These are phyloP conservation scores for Crassisporium funariophilum DNA, from an alignment of 768 basidiomycete genomes.

Conservation along the genomic window DNA sequence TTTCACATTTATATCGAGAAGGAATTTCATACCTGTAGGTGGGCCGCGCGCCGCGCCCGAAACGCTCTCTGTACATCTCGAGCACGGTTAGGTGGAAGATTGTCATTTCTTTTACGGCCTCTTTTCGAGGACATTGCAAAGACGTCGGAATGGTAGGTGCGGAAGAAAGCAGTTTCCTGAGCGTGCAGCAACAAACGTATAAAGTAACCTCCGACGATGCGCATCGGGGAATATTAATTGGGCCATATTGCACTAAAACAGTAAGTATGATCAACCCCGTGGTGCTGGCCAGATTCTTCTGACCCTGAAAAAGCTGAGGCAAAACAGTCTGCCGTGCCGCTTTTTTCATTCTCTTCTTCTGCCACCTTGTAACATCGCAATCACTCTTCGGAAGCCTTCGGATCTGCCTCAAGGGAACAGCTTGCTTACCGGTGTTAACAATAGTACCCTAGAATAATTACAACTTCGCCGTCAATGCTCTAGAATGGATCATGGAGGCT, in stretches of 20 bases:
- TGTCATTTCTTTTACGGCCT: constrained; percentile 83
- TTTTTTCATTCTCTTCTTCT: constrained; percentile 1
- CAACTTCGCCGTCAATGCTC: too few relatives aligned
- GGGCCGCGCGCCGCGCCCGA: constrained; percentile 84
- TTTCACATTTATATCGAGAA: constrained; percentile 35
- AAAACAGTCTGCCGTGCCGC: too few relatives aligned
- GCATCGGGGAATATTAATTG: constrained; percentile 36
- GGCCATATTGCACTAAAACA: constrained; percentile 23
- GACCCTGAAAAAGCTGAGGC: neutral
- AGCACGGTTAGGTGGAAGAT: constrained; percentile 78
- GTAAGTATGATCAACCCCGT: constrained; percentile 26
- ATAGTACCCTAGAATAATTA: too few relatives aligned
- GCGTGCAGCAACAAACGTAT: constrained; percentile 36
- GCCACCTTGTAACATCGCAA: constrained; percentile 2
- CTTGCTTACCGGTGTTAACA: too few relatives aligned
- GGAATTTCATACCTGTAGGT: constrained; percentile 65
- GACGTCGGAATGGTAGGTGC: constrained; percentile 30
- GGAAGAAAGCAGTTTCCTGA: constrained; percentile 21
- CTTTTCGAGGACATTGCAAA: constrained; percentile 83
- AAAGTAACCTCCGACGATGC: constrained; percentile 38
- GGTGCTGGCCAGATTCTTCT: constrained; percentile 9
- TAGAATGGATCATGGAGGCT: too few relatives aligned
- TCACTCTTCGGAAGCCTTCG: neutral
- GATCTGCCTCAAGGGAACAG: too few relatives aligned
- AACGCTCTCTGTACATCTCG: constrained; percentile 90